Base-by-base conservation (phyloP, 495 filamentous ascomycete genomes). In the Penicillium longicatenatum region DNA sequence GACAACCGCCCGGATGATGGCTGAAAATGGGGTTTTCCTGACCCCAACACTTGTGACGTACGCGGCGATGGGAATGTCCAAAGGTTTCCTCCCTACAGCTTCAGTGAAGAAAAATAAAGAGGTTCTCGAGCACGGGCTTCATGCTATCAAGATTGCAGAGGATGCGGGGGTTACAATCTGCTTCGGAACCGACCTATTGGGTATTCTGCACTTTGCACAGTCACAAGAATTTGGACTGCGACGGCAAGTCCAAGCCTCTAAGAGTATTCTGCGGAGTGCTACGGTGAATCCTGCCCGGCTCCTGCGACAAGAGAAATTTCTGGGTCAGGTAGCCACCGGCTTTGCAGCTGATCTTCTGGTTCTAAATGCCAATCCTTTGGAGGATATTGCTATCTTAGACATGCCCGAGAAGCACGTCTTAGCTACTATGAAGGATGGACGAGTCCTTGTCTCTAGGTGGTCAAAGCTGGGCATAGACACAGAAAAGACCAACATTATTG, bases 21-120 rank as follows among this genome's bases (percentile, higher is more conserved):
- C 70, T 12, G 69, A 73, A 44, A 74, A 70, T 35, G 68, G 67
- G 1, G 72, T 73, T 0, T 79, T 74, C 62, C 60, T 84, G 4
- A 84, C 80, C 0, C 82, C 82, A 0, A 85, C 81, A 10, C 65
- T 84, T 14, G 65, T 83, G 20, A 75, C 80, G 1, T 82, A 84
- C 58, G 69, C 68, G 17, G 10, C 29, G 2, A 31, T 31, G 29
- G 29, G 8, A 30, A 81, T 82, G 78, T 70, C 70, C 4, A 68
- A 63, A 16, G 63, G 16, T 33, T 82, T 77, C 52, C 66, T 84
- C 12, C 71, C 78, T 2, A 60, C 68, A 2, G 63, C 67, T 10
- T 68, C 63, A 4, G 66, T 63, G 21, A 60, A 55, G 26, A 84
- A 84, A 67, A 83, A 83, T 50, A 54, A 66, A 8, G 61, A 78